Conservation (phyloP, 208 protist species). For the Polymyxa betae region DNA sequence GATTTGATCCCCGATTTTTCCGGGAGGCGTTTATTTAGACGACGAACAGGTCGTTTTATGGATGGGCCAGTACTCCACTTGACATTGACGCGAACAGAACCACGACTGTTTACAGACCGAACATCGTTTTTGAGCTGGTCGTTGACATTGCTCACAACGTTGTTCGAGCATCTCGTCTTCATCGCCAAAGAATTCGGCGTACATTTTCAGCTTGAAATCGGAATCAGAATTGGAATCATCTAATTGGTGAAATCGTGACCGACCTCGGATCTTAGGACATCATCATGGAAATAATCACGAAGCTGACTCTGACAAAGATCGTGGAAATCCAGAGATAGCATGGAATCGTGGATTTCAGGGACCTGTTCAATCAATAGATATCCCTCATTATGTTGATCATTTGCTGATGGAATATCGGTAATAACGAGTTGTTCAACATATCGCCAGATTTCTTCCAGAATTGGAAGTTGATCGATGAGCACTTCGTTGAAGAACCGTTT, state of each 20-base stretch:
- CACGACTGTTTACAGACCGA: constrained; percentile 20
- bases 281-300: neutral
- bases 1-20: neutral
- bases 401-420: neutral
- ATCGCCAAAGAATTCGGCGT: neutral
- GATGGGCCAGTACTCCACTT: constrained; percentile 13
- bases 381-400: neutral
- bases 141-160: neutral
- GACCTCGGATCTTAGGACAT: neutral
- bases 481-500: constrained; percentile 49
- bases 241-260: neutral
- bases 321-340: neutral
- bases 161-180: neutral
- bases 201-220: neutral
- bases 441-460: constrained; percentile 29
- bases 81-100: constrained; percentile 49
- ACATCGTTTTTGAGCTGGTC: constrained; percentile 9
- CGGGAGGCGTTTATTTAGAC: too few species aligned
- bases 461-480: constrained; percentile 40
- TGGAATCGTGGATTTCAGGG: neutral
- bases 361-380: constrained; percentile 29
- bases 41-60: constrained; percentile 51
- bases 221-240: neutral
- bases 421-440: constrained; percentile 23
- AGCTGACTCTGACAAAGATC: neutral